Evolutionary conservation across 1,284 basidiomycete species (phyloP).

Genomic region (Ceratobasidium sp.): DNA sequence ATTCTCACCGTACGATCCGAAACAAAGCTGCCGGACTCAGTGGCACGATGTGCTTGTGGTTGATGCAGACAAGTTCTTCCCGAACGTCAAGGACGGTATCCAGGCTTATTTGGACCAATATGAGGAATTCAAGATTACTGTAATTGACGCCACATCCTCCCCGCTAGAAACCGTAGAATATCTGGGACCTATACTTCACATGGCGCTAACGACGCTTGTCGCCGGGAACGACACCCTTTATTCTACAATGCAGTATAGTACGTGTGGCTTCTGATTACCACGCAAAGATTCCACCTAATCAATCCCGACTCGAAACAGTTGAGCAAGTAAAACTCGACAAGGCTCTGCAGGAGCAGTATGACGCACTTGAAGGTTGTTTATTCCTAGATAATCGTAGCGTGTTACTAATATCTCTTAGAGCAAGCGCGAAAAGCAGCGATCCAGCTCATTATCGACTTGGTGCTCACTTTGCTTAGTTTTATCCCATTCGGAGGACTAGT

Average conservation of each 20-base stretch:
- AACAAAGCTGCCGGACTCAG: slow-evolving; percentile 17
- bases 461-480: slow-evolving; percentile 21
- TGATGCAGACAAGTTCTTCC: slow-evolving; percentile 33
- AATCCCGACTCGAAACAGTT: background rate
- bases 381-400: background rate
- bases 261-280: too few species aligned
- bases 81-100: slow-evolving; percentile 32
- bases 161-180: slow-evolving; percentile 16
- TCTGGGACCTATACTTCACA: background rate
- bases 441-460: slow-evolving; percentile 21
- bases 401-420: background rate
- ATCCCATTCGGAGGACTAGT: slow-evolving; percentile 25
- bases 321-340: slow-evolving; percentile 32
- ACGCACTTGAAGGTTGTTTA: slow-evolving; percentile 23
- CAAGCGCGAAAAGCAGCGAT: slow-evolving; percentile 29
- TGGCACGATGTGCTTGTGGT: slow-evolving; percentile 30
- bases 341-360: slow-evolving; percentile 13
- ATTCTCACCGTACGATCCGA: slow-evolving; percentile 30
- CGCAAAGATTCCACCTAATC: too few species aligned
- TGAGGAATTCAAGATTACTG: slow-evolving; percentile 25
- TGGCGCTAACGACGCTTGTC: slow-evolving; percentile 16
- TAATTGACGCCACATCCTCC: slow-evolving; percentile 3
- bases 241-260: slow-evolving; percentile 31
- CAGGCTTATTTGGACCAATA: slow-evolving; percentile 32
- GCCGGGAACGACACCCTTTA: slow-evolving; percentile 26